phyloP scores from a whole-genome alignment of 2,329 filamentous ascomycete genomes.

The Lecanicillium sp. region DNA sequence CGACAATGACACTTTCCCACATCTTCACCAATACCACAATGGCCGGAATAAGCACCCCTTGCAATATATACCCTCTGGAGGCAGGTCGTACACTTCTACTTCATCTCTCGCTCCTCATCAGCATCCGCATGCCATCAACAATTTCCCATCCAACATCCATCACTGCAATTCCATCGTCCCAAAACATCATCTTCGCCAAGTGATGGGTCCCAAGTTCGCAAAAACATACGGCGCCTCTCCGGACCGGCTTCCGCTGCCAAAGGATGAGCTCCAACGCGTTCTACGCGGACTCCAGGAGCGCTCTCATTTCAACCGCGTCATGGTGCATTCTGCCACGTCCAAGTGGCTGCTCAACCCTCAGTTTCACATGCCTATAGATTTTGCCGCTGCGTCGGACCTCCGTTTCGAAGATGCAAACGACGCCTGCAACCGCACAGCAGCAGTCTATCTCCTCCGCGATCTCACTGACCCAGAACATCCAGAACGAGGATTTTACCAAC shows the following conservation, averaged over 20 bases:
- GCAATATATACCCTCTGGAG: too few relatives aligned
- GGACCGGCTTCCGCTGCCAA: neutral
- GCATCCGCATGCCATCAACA: too few relatives aligned
- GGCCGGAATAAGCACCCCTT: too few relatives aligned
- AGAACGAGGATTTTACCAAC: neutral
- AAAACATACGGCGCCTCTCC: neutral
- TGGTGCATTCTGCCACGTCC: neutral
- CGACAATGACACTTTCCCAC: too few relatives aligned
- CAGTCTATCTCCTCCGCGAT: conserved; percentile 4
- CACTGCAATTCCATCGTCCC: neutral
- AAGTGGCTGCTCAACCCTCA: conserved; percentile 1
- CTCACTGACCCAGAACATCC: neutral
- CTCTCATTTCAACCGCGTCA: neutral
- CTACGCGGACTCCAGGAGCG: neutral
- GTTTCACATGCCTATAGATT: neutral
- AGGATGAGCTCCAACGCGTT: neutral
- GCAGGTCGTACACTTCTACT: neutral
- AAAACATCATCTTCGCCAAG: conserved; percentile 1
- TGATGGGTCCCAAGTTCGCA: neutral
- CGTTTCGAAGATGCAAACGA: neutral
- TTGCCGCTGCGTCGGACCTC: neutral
- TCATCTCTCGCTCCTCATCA: neutral
- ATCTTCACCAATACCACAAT: too few relatives aligned
- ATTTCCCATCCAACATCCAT: neutral
- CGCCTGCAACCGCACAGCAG: conserved; percentile 4